Conservation (phyloP, 2,329 filamentous ascomycete genomes). For the Diaporthe australafricana region DNA sequence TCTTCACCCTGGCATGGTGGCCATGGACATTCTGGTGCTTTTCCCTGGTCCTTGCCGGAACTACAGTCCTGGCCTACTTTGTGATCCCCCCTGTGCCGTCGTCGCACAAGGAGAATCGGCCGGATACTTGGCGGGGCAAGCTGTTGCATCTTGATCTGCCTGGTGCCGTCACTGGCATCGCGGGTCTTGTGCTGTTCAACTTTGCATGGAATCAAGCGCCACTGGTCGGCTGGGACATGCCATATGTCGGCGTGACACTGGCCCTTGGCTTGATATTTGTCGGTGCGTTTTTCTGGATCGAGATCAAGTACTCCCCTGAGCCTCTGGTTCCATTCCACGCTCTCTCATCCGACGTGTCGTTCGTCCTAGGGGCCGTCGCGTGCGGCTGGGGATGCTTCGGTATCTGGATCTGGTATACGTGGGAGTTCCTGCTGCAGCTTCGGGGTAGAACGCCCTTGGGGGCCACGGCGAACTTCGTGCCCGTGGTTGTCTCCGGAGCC, state of each 20-base stretch:
- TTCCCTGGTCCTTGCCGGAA: conserved; percentile 39
- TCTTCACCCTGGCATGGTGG: conserved; percentile 46
- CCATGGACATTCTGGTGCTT: conserved; percentile 46
- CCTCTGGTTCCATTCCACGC: conserved; percentile 69
- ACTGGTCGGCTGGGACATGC: conserved; percentile 60
- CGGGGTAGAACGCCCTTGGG: conserved; percentile 44
- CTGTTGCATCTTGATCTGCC: conserved; percentile 42
- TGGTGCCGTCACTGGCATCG: conserved; percentile 53
- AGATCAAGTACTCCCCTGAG: conserved; percentile 55
- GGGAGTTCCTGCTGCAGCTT: conserved; percentile 59
- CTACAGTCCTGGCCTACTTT: conserved; percentile 41
- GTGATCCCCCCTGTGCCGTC: conserved; percentile 39
- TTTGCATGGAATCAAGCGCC: conserved; percentile 70
- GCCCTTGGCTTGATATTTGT: conserved; percentile 64
- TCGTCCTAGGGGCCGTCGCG: conserved; percentile 65
- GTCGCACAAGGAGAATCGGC: conserved; percentile 9
- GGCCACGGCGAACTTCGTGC: conserved; percentile 44
- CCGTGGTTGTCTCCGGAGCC: conserved; percentile 42
- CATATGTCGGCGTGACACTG: conserved; percentile 62
- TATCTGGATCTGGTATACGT: conserved; percentile 64
- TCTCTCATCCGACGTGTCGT: conserved; percentile 59
- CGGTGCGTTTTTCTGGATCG: conserved; percentile 61
- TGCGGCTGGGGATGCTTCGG: conserved; percentile 67
- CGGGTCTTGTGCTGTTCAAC: conserved; percentile 65
- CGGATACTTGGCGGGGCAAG: not conserved